phyloP scores from a whole-genome alignment of 257 asterid species.

The Solanum chiquidenum region DNA sequence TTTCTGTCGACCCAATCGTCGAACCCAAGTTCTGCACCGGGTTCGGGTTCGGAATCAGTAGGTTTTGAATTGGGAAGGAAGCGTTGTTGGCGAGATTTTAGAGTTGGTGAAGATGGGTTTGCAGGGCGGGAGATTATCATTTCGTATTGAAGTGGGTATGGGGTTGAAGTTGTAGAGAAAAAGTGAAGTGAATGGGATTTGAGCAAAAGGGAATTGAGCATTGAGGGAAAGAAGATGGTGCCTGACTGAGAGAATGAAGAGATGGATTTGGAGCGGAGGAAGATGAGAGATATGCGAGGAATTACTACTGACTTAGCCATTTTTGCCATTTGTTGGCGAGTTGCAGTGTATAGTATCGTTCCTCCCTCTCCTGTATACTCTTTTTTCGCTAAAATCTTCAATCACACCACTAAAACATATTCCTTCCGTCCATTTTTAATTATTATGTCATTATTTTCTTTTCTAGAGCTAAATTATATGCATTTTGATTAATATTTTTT shows the following conservation, averaged over 20 bases:
- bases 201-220: constrained; percentile 5
- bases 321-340: neutral
- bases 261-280: constrained; percentile 33
- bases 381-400: neutral
- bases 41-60: constrained; percentile 7
- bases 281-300: constrained; percentile 27
- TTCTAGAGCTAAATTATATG: accelerated
- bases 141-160: constrained; percentile 80
- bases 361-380: neutral
- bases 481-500: too few species aligned
- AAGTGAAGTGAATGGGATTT: constrained; percentile 3
- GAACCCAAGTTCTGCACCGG: constrained; percentile 38
- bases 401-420: neutral
- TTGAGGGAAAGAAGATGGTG: neutral
- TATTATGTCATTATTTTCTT: too few species aligned
- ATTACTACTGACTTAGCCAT: constrained; percentile 18
- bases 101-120: constrained; percentile 8
- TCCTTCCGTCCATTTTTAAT: too few species aligned
- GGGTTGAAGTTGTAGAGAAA: constrained; percentile 62
- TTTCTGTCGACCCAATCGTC: constrained; percentile 82
- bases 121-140: constrained; percentile 83
- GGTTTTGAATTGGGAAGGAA: constrained; percentile 25
- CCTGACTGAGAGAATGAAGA: constrained; percentile 11
- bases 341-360: neutral
- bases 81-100: constrained; percentile 1